A percentile compares a stretch with the other conserved stretches of the same genome.
These are phyloP conservation scores for Tetrapisispora nanseiensis DNA, from an alignment of 805 yeast genomes.

Conservation along the genomic window DNA sequence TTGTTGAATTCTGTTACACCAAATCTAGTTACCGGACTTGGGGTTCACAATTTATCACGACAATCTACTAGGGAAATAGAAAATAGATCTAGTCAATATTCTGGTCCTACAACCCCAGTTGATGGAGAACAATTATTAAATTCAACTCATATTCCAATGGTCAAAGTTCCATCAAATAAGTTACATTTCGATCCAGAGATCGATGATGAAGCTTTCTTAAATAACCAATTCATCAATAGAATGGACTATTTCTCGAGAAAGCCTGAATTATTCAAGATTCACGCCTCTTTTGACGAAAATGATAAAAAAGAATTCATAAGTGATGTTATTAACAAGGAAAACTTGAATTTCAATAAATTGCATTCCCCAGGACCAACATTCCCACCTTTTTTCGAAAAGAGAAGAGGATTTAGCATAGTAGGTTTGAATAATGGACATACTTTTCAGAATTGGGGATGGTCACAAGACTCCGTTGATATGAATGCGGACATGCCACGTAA, in stretches of 20 bases:
- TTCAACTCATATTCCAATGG: background rate
- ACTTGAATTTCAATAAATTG: background rate
- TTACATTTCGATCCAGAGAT: background rate
- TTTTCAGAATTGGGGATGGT: slow-evolving; percentile 14
- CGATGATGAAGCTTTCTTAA: background rate
- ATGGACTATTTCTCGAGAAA: background rate
- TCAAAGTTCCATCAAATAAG: background rate
- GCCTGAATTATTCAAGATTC: slow-evolving; percentile 2
- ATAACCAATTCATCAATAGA: background rate
- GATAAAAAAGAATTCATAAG: background rate
- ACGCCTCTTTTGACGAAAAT: slow-evolving; percentile 3
- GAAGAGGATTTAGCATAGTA: slow-evolving; percentile 16
- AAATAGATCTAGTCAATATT: background rate
- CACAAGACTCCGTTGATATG: slow-evolving; percentile 9
- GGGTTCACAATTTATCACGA: background rate
- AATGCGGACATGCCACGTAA: background rate
- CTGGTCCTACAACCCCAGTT: background rate
- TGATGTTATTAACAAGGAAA: background rate
- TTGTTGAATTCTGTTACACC: background rate
- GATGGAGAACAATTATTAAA: background rate
- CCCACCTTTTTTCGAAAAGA: slow-evolving; percentile 1
- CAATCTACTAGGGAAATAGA: background rate
- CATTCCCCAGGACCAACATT: background rate
- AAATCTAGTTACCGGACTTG: background rate
- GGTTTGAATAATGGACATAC: slow-evolving; percentile 10